These are phyloP conservation scores for Picocystis salinarum DNA, from an alignment of 139 green algal genomes.

Conservation along the genomic window DNA sequence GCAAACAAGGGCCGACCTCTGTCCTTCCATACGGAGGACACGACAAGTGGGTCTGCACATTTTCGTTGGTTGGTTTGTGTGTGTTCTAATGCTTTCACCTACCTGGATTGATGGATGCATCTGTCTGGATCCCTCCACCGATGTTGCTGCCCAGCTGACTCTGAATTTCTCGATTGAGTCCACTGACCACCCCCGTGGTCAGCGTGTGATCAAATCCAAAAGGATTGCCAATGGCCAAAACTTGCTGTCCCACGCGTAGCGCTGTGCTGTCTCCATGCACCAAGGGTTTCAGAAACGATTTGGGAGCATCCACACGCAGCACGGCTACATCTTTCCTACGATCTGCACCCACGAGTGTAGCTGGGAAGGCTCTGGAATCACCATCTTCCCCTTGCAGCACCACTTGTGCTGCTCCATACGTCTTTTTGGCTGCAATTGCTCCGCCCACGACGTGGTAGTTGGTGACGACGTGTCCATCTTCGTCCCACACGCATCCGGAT, in stretches of 20 bases:
- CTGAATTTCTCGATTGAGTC: conserved; percentile 34
- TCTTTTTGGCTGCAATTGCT: not conserved
- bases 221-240: conserved; percentile 56
- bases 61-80: too few relatives aligned
- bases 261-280: too few relatives aligned
- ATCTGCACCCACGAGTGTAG: conserved; percentile 37
- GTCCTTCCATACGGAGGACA: too few relatives aligned
- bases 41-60: too few relatives aligned
- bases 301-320: too few relatives aligned
- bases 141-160: conserved; percentile 31
- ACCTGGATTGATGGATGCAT: conserved; percentile 22
- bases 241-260: conserved; percentile 40
- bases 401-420: too few relatives aligned
- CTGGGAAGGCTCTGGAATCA: too few relatives aligned
- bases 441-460: conserved; percentile 5
- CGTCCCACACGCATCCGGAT: conserved; percentile 22
- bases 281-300: too few relatives aligned
- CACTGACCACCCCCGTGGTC: conserved; percentile 41
- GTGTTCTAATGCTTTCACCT: too few relatives aligned
- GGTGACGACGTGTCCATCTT: conserved; percentile 6
- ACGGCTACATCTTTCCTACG: conserved; percentile 41
- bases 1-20: too few relatives aligned
- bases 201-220: conserved; percentile 70
- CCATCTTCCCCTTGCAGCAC: too few relatives aligned
- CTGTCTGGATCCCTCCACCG: conserved; percentile 61